A percentile compares a stretch with the other conserved stretches of the same genome.
phyloP scores from a whole-genome alignment of 495 filamentous ascomycete genomes.

The Filosporella fistucella region DNA sequence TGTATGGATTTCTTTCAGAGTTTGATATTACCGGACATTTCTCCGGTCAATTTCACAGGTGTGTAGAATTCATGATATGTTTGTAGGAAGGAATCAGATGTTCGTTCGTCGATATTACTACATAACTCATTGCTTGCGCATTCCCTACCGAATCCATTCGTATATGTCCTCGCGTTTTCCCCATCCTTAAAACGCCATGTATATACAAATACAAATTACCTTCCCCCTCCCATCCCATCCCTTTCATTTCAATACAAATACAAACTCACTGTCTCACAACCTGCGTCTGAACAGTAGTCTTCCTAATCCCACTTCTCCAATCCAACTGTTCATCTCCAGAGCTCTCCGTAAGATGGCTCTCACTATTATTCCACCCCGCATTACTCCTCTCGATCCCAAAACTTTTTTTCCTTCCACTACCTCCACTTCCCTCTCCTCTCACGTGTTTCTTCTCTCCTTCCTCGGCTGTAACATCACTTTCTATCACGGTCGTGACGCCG shows the following conservation, averaged over 20 bases:
- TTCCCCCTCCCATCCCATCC: too few relatives aligned
- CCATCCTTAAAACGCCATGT: too few relatives aligned
- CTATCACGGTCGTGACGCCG: constrained; percentile 15
- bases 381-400: background rate
- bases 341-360: constrained; percentile 7
- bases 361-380: constrained; percentile 11
- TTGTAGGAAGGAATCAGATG: too few relatives aligned
- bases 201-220: too few relatives aligned
- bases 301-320: constrained; percentile 12
- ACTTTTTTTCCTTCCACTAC: background rate
- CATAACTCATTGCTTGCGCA: too few relatives aligned
- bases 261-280: constrained; percentile 3
- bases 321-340: constrained; percentile 9
- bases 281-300: constrained; percentile 14
- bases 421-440: background rate
- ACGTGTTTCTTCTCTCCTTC: constrained; percentile 1
- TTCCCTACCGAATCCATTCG: too few relatives aligned
- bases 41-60: too few relatives aligned
- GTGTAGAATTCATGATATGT: too few relatives aligned
- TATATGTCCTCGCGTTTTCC: too few relatives aligned
- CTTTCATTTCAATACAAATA: background rate
- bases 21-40: too few relatives aligned
- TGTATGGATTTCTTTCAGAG: too few relatives aligned
- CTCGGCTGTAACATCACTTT: background rate
- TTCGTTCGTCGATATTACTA: too few relatives aligned